Base-by-base conservation (phyloP, 768 basidiomycete genomes). In the Kwoniella europaea region DNA sequence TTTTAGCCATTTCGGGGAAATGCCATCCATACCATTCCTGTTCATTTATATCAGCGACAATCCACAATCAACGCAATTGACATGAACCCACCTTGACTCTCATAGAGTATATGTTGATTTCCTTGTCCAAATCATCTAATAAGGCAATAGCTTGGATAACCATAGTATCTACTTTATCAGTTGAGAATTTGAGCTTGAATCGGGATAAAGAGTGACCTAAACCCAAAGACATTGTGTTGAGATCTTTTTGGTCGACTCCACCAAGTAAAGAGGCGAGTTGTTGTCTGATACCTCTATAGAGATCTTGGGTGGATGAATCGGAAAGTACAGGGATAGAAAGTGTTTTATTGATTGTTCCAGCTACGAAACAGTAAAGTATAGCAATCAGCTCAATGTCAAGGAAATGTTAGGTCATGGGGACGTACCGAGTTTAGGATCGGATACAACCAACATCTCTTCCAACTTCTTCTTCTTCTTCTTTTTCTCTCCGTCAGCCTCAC, bases 11-110 rank as follows among this genome's bases (percentile, higher is more conserved):
- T 85, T 99, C 97, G 4, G 97, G 97, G 88, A 99, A 99, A 86
- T 99, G 97, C 97, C 97, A 99, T 46, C 97, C 97, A 79, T 99
- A 99, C 97, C 97, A 99, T 88, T 99, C 97, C 96, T 97, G 15
- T n/a, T 12, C 27, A 58, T 18, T 5, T 13, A 50, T 3, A 50
- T 63, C 55, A 64, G 53, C 22, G 7, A 52, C 18, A 10, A 16
- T 65, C 58, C 24, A 42, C n/a, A 10, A 9, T 15, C 15, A 22
- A 22, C 13, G 12, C 16, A 57, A 22, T 18, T 18, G 16, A 43
- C n/a, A 55, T 29, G 27, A 3, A 71, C 87, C 43, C 68, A 95
- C 95, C 88, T 99, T 99, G 57, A 96, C 93, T 79, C 97, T 89
- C 97, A 99, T 99, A 15, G 95, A 89, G 82, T 99, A 99, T 64